Evolutionary conservation across 2,329 filamentous ascomycete genomes (phyloP).

Genomic region (Phialocephala subalpina): DNA sequence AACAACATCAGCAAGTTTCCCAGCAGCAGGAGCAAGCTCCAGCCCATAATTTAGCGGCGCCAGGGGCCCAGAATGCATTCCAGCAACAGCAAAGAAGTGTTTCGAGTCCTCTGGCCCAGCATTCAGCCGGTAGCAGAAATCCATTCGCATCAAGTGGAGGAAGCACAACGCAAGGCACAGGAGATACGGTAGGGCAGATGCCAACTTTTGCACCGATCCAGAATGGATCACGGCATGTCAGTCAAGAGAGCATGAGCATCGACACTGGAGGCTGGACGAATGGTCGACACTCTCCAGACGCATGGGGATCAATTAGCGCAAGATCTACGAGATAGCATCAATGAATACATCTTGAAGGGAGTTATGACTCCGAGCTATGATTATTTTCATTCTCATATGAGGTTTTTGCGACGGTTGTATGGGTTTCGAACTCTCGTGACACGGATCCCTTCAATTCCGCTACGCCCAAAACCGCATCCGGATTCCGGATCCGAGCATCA

Average conservation of each 20-base stretch:
- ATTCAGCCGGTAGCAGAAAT: constrained; percentile 41
- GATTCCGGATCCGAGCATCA: not conserved
- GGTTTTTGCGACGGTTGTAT: not conserved
- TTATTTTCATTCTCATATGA: not conserved
- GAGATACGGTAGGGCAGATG: constrained; percentile 37
- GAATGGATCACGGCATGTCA: constrained; percentile 55
- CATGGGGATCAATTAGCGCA: constrained; percentile 71
- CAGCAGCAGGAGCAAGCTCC: constrained; percentile 29
- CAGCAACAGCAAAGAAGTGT: constrained; percentile 30
- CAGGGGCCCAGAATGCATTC: not conserved
- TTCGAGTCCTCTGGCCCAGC: constrained; percentile 28
- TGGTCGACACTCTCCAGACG: constrained; percentile 80
- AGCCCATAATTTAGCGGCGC: constrained; percentile 7
- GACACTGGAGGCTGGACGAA: constrained; percentile 62
- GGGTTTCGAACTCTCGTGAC: constrained; percentile 1
- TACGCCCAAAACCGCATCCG: not conserved
- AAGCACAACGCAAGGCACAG: constrained; percentile 35
- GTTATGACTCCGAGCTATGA: not conserved
- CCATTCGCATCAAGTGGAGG: constrained; percentile 41
- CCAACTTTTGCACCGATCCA: constrained; percentile 31
- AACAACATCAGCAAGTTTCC: constrained; percentile 28
- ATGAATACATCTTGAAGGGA: not conserved
- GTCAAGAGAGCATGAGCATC: constrained; percentile 72
- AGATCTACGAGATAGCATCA: constrained; percentile 40
- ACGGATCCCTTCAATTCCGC: not conserved